phyloP scores from a whole-genome alignment of 768 basidiomycete species.

The Suillus americanus region DNA sequence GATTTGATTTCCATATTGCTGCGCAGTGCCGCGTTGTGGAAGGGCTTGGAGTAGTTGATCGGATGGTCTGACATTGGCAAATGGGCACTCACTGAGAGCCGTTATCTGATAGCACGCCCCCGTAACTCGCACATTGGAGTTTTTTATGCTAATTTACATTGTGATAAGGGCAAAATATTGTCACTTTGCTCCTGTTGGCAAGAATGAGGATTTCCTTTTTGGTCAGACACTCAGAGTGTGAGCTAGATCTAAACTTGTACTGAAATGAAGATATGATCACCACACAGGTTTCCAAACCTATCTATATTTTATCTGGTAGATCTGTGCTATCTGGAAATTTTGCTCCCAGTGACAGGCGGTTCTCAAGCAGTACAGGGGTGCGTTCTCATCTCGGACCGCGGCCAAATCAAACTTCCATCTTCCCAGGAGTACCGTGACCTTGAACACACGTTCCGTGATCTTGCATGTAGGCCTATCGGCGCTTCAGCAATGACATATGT shows the following conservation, averaged over 20 bases:
- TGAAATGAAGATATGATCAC: background rate
- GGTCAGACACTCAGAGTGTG: too few species aligned
- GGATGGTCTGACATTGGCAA: too few species aligned
- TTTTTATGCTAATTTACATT: too few species aligned
- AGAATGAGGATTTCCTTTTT: background rate
- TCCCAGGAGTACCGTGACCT: slow-evolving; percentile 11
- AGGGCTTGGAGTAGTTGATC: background rate
- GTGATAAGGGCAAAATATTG: too few species aligned
- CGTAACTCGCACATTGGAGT: too few species aligned
- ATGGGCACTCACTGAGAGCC: too few species aligned
- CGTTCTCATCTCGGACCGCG: slow-evolving; percentile 15
- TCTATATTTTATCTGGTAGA: background rate
- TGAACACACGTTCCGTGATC: background rate
- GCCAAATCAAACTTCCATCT: slow-evolving; percentile 1
- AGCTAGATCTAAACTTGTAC: background rate
- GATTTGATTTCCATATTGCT: background rate
- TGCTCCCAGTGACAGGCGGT: background rate
- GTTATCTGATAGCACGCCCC: background rate
- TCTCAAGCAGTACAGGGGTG: slow-evolving; percentile 14
- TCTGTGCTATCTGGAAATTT: background rate
- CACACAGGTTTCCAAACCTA: background rate
- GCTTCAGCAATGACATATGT: slow-evolving; percentile 9
- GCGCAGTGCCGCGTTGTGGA: background rate
- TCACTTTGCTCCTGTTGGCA: background rate
- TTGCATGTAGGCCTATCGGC: slow-evolving; percentile 16